Conservation (phyloP, 495 filamentous ascomycete genomes). For the Cenococcum geophilum region DNA sequence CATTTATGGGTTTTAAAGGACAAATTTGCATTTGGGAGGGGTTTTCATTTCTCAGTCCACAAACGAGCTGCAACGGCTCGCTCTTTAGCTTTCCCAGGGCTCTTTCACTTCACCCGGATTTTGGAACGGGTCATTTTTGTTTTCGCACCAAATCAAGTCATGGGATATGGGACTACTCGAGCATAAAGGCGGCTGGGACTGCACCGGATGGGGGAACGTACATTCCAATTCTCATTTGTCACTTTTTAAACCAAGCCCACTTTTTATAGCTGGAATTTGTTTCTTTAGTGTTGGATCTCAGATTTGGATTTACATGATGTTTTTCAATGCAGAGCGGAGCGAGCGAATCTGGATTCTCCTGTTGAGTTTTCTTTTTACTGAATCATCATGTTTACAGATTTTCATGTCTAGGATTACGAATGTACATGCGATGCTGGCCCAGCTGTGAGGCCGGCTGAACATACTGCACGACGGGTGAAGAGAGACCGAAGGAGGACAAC, state of each 20-base stretch:
- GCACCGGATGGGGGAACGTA: not conserved
- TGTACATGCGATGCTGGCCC: too few relatives aligned
- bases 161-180: not conserved
- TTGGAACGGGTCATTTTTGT: not conserved
- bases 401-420: too few relatives aligned
- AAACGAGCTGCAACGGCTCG: not conserved
- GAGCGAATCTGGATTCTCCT: slow-evolving; percentile 24
- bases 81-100: not conserved
- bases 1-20: slow-evolving; percentile 18
- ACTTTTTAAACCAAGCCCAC: not conserved
- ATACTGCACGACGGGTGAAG: too few relatives aligned
- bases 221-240: slow-evolving; percentile 5
- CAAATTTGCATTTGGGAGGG: slow-evolving; percentile 30
- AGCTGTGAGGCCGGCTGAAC: too few relatives aligned
- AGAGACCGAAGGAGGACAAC: too few relatives aligned
- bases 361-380: slow-evolving; percentile 21
- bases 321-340: slow-evolving; percentile 30
- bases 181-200: slow-evolving; percentile 8
- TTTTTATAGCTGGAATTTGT: slow-evolving; percentile 8
- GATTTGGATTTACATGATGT: slow-evolving; percentile 27
- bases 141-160: not conserved
- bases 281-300: slow-evolving; percentile 9
- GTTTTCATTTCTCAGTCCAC: slow-evolving; percentile 11
- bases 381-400: not conserved
- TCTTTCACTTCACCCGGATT: not conserved